phyloP scores from a whole-genome alignment of 129 eudicot genomes.

The Lactuca sativa region DNA sequence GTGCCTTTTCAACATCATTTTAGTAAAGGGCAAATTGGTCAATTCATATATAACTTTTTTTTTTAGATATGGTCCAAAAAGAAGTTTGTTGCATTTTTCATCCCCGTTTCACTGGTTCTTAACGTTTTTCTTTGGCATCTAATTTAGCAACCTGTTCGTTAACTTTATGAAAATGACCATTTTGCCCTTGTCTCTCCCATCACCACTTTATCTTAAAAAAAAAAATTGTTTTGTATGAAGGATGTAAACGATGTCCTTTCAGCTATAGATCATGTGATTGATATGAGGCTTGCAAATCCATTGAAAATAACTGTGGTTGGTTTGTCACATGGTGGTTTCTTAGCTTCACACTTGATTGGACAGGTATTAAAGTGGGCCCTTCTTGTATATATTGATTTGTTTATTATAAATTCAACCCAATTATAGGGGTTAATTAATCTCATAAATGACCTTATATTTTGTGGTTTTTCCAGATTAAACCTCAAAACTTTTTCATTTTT shows the following conservation, averaged over 20 bases:
- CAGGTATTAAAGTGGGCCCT: conserved; percentile 49
- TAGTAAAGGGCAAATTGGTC: neutral
- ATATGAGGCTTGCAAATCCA: conserved; percentile 73
- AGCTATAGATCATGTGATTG: conserved; percentile 69
- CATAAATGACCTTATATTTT: too few relatives aligned
- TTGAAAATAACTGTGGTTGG: conserved; percentile 78
- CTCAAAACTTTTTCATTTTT: too few relatives aligned
- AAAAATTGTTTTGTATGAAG: conserved; percentile 39
- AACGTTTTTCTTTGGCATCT: too few relatives aligned
- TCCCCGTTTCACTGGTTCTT: too few relatives aligned
- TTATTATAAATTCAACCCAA: neutral
- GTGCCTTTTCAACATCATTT: conserved; percentile 31
- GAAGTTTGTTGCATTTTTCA: too few relatives aligned
- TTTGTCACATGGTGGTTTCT: conserved; percentile 97
- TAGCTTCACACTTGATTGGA: conserved; percentile 93
- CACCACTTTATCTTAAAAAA: too few relatives aligned
- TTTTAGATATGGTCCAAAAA: too few relatives aligned
- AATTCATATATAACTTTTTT: too few relatives aligned
- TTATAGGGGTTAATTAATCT: neutral
- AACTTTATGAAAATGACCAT: neutral
- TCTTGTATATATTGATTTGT: neutral
- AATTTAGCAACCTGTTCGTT: neutral
- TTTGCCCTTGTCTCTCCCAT: too few relatives aligned
- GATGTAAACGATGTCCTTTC: conserved; percentile 88
- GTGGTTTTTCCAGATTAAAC: too few relatives aligned